phyloP scores from a whole-genome alignment of 345 rosid genomes.

The Psidium friedrichsthalianum region DNA sequence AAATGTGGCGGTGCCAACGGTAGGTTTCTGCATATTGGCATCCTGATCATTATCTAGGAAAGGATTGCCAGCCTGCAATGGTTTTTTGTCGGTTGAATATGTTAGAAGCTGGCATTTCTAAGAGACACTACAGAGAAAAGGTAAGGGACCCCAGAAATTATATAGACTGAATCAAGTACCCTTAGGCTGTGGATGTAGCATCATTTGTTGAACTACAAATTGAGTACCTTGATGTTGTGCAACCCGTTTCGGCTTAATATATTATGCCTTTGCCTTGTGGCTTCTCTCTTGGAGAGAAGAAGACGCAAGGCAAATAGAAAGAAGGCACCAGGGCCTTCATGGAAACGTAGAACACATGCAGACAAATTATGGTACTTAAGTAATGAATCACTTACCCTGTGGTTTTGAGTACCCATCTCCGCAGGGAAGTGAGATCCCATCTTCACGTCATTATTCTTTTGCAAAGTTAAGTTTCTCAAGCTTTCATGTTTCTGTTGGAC shows the following conservation, averaged over 20 bases:
- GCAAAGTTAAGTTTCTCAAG: slow-evolving; percentile 15
- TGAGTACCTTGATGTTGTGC: background rate
- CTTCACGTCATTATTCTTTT: slow-evolving; percentile 10
- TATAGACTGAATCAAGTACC: background rate
- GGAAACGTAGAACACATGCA: background rate
- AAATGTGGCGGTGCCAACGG: slow-evolving; percentile 3
- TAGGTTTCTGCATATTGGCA: slow-evolving; percentile 8
- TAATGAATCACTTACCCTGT: slow-evolving; percentile 4
- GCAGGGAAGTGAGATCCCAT: slow-evolving; percentile 7
- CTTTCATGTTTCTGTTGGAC: slow-evolving; percentile 48
- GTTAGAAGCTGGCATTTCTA: background rate
- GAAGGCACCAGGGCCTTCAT: background rate
- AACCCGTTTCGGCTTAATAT: background rate
- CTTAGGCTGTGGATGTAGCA: background rate
- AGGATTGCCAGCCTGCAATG: slow-evolving; percentile 47
- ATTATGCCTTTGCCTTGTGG: background rate
- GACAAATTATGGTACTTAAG: background rate
- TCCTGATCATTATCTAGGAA: slow-evolving; percentile 20
- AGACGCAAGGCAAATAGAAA: background rate
- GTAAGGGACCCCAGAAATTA: background rate
- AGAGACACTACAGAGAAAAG: background rate
- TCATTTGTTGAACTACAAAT: background rate
- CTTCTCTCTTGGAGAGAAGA: no score
- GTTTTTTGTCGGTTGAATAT: background rate
- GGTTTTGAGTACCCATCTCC: slow-evolving; percentile 6